Evolutionary conservation across 805 yeast species (phyloP).

Genomic region (Yueomyces sp.): DNA sequence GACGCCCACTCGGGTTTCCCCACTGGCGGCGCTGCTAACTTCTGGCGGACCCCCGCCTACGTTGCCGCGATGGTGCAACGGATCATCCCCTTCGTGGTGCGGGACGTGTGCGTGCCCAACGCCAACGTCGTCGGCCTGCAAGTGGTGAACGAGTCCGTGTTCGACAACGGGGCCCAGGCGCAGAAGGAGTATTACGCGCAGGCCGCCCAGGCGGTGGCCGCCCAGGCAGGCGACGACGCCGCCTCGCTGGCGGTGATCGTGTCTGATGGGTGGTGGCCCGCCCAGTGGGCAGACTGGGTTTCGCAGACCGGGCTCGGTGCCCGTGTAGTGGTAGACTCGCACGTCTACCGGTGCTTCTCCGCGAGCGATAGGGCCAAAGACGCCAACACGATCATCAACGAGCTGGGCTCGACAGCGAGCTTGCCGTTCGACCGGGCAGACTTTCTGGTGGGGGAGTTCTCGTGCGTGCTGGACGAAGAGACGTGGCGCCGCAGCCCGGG

Average conservation of each 20-base stretch:
- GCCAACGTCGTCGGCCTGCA: slow-evolving; percentile 77
- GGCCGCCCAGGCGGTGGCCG: slow-evolving; percentile 52
- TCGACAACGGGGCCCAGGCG: slow-evolving; percentile 36
- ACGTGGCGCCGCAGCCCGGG: slow-evolving; percentile 38
- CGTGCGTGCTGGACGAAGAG: slow-evolving; percentile 68
- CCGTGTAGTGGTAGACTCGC: slow-evolving; percentile 72
- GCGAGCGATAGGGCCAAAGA: slow-evolving; percentile 54
- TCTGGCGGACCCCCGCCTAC: slow-evolving; percentile 29
- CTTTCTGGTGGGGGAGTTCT: slow-evolving; percentile 76
- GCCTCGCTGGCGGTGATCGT: slow-evolving; percentile 54
- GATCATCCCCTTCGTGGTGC: slow-evolving; percentile 45
- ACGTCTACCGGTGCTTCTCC: slow-evolving; percentile 75
- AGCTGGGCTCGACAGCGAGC: slow-evolving; percentile 37
- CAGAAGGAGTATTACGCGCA: slow-evolving; percentile 51
- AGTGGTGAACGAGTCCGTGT: slow-evolving; percentile 73
- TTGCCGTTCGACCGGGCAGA: slow-evolving; percentile 41
- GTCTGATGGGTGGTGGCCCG: slow-evolving; percentile 92
- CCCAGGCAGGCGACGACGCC: slow-evolving; percentile 41
- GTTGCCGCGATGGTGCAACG: slow-evolving; percentile 34
- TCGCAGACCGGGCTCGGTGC: slow-evolving; percentile 23
- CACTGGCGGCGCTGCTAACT: slow-evolving; percentile 8
- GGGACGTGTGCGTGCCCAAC: slow-evolving; percentile 34
- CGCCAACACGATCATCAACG: slow-evolving; percentile 50
- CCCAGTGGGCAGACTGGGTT: slow-evolving; percentile 62
- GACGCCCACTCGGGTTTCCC: slow-evolving; percentile 72